Evolutionary conservation across 2,329 filamentous ascomycete genomes (phyloP).

Genomic region (Ophiosphaerella narmari): DNA sequence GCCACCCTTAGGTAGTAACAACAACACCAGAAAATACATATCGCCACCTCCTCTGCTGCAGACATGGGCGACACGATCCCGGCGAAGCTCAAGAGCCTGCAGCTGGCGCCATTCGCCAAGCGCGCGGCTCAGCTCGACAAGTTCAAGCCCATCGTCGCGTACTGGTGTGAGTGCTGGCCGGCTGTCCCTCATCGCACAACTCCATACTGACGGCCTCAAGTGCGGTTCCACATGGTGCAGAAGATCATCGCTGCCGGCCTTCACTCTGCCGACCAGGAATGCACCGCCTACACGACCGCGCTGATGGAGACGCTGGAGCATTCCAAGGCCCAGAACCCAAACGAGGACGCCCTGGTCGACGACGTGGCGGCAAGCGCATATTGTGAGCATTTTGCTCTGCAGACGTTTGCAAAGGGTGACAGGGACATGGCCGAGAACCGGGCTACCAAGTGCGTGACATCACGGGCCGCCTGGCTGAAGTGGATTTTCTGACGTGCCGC

Average conservation of each 20-base stretch:
- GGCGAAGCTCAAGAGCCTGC: conserved; percentile 73
- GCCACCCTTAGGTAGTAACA: background rate
- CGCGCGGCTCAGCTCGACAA: conserved; percentile 82
- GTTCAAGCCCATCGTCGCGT: conserved; percentile 85
- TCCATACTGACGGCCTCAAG: conserved; percentile 25
- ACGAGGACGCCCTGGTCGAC: conserved; percentile 83
- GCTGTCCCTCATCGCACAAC: background rate
- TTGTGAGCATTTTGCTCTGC: conserved; percentile 89
- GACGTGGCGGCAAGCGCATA: conserved; percentile 87
- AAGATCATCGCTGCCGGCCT: conserved; percentile 83
- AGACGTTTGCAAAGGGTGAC: conserved; percentile 85
- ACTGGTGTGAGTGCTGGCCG: conserved; percentile 76
- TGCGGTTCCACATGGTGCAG: conserved; percentile 74
- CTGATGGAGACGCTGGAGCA: conserved; percentile 92
- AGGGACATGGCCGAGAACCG: conserved; percentile 80
- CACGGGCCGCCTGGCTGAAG: background rate
- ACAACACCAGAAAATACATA: background rate
- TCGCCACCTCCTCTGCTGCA: background rate
- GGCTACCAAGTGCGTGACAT: conserved; percentile 68
- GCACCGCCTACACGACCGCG: conserved; percentile 76
- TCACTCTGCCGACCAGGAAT: conserved; percentile 77
- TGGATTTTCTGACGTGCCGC: conserved; percentile 4
- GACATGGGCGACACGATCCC: conserved; percentile 75
- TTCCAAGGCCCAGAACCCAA: conserved; percentile 73
- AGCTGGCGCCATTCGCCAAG: conserved; percentile 81